Conservation (phyloP, 2,329 filamentous ascomycete species). For the Fusarium siculi region DNA sequence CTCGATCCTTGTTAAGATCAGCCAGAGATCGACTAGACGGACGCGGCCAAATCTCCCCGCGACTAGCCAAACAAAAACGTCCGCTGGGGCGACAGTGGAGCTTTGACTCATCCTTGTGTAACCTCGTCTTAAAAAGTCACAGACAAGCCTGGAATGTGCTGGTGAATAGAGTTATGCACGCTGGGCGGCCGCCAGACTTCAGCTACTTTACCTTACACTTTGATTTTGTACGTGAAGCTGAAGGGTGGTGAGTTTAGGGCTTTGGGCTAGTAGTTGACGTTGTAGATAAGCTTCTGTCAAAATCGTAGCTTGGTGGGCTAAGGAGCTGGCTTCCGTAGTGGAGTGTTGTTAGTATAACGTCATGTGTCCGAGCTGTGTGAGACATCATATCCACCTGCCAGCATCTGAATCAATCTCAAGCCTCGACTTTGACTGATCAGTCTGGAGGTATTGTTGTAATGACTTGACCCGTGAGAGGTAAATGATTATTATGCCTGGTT, state of each 20-base stretch:
- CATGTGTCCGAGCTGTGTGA: neutral
- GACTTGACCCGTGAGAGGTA: neutral
- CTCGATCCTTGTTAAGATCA: neutral
- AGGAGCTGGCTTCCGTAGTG: conserved; percentile 1
- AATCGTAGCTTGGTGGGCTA: neutral
- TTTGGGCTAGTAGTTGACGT: neutral
- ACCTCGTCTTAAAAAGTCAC: neutral
- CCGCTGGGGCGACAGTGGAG: neutral
- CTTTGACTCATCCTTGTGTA: neutral
- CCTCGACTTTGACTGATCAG: no score
- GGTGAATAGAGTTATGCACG: neutral
- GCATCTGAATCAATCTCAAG: neutral
- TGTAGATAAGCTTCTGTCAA: conserved; percentile 19
- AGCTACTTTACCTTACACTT: no score
- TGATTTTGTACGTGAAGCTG: neutral
- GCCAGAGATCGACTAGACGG: neutral
- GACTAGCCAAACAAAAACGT: neutral
- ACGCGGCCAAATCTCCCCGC: neutral
- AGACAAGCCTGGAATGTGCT: neutral
- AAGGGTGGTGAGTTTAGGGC: neutral
- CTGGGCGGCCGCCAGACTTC: neutral
- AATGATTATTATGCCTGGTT: neutral
- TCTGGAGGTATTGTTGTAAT: accelerated
- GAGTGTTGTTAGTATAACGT: neutral
- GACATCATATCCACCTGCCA: neutral